Evolutionary conservation across 2,329 filamentous ascomycete species (phyloP).

Genomic region (Pyrenochaeta sp.): DNA sequence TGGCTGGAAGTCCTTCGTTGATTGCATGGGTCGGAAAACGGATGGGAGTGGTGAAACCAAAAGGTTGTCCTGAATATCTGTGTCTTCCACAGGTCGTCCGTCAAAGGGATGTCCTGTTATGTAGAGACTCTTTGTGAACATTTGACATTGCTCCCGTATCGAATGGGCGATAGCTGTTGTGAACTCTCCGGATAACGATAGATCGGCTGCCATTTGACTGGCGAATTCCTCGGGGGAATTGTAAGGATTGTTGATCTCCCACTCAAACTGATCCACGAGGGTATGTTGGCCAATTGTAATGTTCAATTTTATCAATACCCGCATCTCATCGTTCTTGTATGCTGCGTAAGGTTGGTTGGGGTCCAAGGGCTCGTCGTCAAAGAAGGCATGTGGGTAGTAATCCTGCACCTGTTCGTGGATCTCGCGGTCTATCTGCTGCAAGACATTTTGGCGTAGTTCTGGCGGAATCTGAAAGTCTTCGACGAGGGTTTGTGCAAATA

Average conservation of each 20-base stretch:
- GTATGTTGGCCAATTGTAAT: conserved; percentile 97
- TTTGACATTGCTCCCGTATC: conserved; percentile 92
- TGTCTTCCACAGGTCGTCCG: conserved; percentile 88
- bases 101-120: conserved; percentile 95
- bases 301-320: conserved; percentile 92
- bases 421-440: conserved; percentile 73
- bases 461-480: conserved; percentile 83
- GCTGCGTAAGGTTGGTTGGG: conserved; percentile 88
- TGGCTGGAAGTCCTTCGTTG: conserved; percentile 92
- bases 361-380: conserved; percentile 89
- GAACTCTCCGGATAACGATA: conserved; percentile 93
- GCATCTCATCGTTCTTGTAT: conserved; percentile 99
- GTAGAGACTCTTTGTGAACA: conserved; percentile 93
- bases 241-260: conserved; percentile 94
- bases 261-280: conserved; percentile 96
- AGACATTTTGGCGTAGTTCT: conserved; percentile 63
- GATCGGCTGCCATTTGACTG: conserved; percentile 82
- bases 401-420: conserved; percentile 91
- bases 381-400: conserved; percentile 90
- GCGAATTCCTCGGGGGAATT: conserved; percentile 98
- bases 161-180: conserved; percentile 97
- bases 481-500: conserved; percentile 88
- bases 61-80: conserved; percentile 85
- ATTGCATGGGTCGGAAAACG: conserved; percentile 88
- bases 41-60: conserved; percentile 81